A percentile compares a stretch with the other conserved stretches of the same genome.
Conservation (phyloP, 257 asterid species). For the Euphrasia confusa region DNA sequence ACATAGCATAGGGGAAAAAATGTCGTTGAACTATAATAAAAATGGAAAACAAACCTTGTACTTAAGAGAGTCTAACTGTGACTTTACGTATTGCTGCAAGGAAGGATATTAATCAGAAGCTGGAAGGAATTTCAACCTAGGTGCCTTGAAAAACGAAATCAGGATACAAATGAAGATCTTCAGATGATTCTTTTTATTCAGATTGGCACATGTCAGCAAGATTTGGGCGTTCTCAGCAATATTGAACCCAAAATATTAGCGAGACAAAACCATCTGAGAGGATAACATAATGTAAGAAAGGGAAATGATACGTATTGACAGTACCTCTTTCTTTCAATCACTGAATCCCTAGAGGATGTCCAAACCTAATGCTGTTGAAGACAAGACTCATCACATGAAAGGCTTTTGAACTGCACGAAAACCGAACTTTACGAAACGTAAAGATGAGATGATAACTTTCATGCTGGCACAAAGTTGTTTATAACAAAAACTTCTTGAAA, state of each 20-base stretch:
- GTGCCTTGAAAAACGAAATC: constrained; percentile 14
- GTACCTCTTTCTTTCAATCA: not conserved
- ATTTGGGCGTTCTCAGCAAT: not conserved
- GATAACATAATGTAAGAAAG: not conserved
- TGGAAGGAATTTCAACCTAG: not conserved
- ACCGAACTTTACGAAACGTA: not conserved
- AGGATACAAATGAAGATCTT: not conserved
- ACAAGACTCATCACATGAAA: not conserved
- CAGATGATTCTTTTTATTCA: not conserved
- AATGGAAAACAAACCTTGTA: too few relatives aligned
- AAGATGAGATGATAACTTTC: not conserved
- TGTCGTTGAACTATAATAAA: too few relatives aligned
- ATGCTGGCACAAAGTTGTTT: too few relatives aligned
- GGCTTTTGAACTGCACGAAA: not conserved
- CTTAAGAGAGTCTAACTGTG: too few relatives aligned
- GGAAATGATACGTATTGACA: not conserved
- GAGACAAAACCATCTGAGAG: not conserved
- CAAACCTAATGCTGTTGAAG: not conserved
- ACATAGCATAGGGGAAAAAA: too few relatives aligned
- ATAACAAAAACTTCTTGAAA: too few relatives aligned
- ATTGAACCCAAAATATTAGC: not conserved
- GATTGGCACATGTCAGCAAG: not conserved
- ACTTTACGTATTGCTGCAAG: too few relatives aligned
- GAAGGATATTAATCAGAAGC: too few relatives aligned
- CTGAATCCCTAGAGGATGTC: not conserved